Conservation (phyloP, 441 rosid species). For the Iberis amara region DNA sequence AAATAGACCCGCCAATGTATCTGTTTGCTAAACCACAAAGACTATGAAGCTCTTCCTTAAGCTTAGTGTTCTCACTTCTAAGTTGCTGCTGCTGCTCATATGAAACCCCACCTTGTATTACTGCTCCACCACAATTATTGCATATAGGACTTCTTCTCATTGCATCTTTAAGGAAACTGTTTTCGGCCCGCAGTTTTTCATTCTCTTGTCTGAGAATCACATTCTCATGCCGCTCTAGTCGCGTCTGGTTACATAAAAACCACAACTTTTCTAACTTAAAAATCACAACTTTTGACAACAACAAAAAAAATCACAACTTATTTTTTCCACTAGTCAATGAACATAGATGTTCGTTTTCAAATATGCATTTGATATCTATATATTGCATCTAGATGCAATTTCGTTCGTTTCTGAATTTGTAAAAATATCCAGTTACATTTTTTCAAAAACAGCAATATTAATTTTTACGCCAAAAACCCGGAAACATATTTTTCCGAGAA, state of each 20-base stretch:
- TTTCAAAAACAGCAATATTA: no score
- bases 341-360: background rate
- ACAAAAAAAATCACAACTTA: background rate
- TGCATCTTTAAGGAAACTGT: constrained; percentile 38
- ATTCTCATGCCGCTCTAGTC: constrained; percentile 55
- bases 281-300: background rate
- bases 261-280: background rate
- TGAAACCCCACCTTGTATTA: constrained; percentile 33
- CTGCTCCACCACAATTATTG: constrained; percentile 49
- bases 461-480: no score
- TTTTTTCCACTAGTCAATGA: background rate
- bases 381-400: no score
- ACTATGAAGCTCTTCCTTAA: constrained; percentile 43
- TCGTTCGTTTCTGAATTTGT: no score
- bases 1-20: constrained; percentile 45
- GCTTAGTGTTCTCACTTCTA: constrained; percentile 47
- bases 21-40: constrained; percentile 39
- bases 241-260: constrained; percentile 37
- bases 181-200: constrained; percentile 44
- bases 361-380: no score
- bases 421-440: no score
- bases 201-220: constrained; percentile 44
- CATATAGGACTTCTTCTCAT: constrained; percentile 41
- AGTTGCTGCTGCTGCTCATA: constrained; percentile 43
- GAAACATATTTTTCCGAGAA: no score